phyloP scores from a whole-genome alignment of 2,329 filamentous ascomycete genomes.

The Colletotrichum noveboracense region DNA sequence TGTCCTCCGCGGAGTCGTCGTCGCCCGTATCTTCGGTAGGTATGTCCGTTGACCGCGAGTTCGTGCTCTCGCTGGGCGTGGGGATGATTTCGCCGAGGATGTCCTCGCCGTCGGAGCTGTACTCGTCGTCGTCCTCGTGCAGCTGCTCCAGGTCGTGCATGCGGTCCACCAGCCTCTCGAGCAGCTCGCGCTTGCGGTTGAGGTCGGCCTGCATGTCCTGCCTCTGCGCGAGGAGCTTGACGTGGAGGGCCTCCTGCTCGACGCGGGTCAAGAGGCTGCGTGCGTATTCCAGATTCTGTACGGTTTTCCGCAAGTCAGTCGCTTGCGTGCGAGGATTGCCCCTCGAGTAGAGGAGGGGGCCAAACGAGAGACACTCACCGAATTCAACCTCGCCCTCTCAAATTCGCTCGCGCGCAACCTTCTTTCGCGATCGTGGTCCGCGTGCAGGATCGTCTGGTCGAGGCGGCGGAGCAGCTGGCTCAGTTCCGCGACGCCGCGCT shows the following conservation, averaged over 20 bases:
- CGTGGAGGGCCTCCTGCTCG: constrained; percentile 69
- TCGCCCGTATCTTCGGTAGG: constrained; percentile 26
- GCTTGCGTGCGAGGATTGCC: too few species aligned
- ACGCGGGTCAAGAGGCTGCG: constrained; percentile 71
- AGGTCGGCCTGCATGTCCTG: constrained; percentile 69
- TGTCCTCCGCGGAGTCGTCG: constrained; percentile 13
- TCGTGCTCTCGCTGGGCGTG: constrained; percentile 59
- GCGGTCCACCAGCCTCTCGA: constrained; percentile 70
- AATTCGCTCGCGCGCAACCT: constrained; percentile 66
- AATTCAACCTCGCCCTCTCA: constrained; percentile 57
- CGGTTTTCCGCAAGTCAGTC: too few species aligned
- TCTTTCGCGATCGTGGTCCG: constrained; percentile 63
- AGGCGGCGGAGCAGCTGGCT: constrained; percentile 69
- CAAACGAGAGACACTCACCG: constrained; percentile 20
- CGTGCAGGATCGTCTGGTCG: constrained; percentile 67
- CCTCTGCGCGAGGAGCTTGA: constrained; percentile 63
- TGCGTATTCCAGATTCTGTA: constrained; percentile 76
- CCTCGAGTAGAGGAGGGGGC: too few species aligned
- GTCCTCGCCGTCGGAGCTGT: constrained; percentile 62
- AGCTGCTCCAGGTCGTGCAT: constrained; percentile 70
- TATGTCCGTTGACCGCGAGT: constrained; percentile 33
- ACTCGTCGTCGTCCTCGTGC: constrained; percentile 44
- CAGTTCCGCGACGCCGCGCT: constrained; percentile 53
- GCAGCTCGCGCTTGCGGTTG: constrained; percentile 65
- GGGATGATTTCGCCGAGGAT: constrained; percentile 59